These are phyloP conservation scores for Aurantiochytrium sp. DNA, from an alignment of 108 stramenopile species.

Conservation along the genomic window DNA sequence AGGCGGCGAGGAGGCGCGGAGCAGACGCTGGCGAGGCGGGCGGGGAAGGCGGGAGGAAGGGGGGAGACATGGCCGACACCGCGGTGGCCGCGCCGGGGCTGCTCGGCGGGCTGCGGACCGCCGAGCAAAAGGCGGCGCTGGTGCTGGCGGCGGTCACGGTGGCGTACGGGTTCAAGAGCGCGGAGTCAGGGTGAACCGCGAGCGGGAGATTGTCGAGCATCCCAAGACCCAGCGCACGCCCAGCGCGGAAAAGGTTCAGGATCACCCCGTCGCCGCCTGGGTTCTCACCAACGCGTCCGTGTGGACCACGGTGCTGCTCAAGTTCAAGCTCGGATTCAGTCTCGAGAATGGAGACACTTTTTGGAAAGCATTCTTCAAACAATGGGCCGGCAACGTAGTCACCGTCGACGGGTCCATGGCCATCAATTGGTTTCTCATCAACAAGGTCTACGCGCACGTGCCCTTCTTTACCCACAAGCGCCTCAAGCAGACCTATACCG, in stretches of 20 bases:
- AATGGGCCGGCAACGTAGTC: background rate
- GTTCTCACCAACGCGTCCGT: background rate
- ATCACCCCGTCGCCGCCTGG: background rate
- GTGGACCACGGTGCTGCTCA: background rate
- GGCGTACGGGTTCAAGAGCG: background rate
- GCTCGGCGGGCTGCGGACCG: background rate
- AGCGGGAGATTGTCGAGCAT: background rate
- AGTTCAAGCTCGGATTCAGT: background rate
- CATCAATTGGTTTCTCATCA: background rate
- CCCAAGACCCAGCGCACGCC: background rate
- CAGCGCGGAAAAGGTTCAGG: background rate
- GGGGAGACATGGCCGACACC: too few species aligned
- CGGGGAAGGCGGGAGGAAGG: too few species aligned
- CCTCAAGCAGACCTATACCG: background rate
- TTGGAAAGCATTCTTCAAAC: background rate
- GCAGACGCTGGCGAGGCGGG: too few species aligned
- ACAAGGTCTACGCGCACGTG: background rate
- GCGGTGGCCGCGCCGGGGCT: too few species aligned
- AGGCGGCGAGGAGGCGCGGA: too few species aligned
- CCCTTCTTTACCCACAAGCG: constrained; percentile 4
- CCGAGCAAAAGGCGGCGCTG: background rate
- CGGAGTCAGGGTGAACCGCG: background rate
- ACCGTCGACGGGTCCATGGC: background rate
- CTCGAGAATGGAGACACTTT: background rate
- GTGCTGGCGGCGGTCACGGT: background rate